phyloP scores from a whole-genome alignment of 2,329 filamentous ascomycete species.

The Stagonosporopsis rhizophila region DNA sequence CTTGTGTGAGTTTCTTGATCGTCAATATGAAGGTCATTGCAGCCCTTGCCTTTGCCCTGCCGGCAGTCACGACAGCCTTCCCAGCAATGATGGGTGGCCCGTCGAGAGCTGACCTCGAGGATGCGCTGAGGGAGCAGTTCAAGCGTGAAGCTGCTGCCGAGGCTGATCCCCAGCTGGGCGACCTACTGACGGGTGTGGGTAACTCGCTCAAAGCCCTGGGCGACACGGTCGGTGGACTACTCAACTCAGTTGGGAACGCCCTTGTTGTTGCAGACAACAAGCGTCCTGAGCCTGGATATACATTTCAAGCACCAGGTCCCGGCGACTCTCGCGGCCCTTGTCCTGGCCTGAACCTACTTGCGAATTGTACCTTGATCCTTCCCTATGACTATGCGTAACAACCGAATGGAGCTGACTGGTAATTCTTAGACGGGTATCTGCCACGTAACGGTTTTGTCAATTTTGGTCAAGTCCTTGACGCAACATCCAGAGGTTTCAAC shows the following conservation, averaged over 20 bases:
- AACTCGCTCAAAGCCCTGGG: constrained; percentile 18
- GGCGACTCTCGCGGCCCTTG: constrained; percentile 50
- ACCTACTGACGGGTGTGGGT: constrained; percentile 8
- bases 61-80: constrained; percentile 23
- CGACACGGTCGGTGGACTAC: constrained; percentile 21
- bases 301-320: constrained; percentile 25
- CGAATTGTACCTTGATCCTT: constrained; percentile 47
- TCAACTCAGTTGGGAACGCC: constrained; percentile 27
- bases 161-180: constrained; percentile 14
- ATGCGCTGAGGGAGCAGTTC: constrained; percentile 17
- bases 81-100: constrained; percentile 25
- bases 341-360: constrained; percentile 61
- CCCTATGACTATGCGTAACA: neutral
- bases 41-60: constrained; percentile 20
- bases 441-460: constrained; percentile 52
- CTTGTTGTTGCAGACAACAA: constrained; percentile 26
- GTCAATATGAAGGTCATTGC: constrained; percentile 24
- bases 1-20: neutral
- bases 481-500: constrained; percentile 30
- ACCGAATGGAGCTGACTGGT: neutral
- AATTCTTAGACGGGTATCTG: constrained; percentile 51
- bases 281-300: constrained; percentile 30
- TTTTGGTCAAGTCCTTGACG: constrained; percentile 23
- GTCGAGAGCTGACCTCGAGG: constrained; percentile 24
- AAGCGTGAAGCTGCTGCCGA: constrained; percentile 18